Conservation (phyloP, 2,329 filamentous ascomycete genomes). For the Aspergillus fructus region DNA sequence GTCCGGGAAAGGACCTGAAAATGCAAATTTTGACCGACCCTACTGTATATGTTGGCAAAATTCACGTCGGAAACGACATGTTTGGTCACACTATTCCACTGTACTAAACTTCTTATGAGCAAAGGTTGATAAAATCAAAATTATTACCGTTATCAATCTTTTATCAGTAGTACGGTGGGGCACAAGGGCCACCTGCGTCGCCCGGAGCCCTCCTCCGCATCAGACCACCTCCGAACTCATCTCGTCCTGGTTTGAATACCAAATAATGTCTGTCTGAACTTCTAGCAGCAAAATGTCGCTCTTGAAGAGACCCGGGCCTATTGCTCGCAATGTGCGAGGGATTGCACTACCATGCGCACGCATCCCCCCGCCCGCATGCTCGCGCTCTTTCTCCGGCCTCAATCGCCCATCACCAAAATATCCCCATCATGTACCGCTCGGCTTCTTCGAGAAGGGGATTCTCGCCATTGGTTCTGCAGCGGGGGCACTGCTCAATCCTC, state of each 20-base stretch:
- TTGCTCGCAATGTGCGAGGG: constrained; percentile 13
- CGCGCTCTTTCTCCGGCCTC: constrained; percentile 71
- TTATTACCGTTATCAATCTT: constrained; percentile 14
- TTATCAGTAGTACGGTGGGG: constrained; percentile 20
- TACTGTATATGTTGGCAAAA: not conserved
- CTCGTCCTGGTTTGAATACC: not conserved
- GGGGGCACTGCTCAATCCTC: constrained; percentile 67
- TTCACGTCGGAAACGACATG: not conserved
- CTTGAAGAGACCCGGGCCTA: constrained; percentile 22
- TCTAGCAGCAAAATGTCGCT: constrained; percentile 28
- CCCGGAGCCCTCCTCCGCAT: constrained; percentile 16
- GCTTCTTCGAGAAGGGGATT: constrained; percentile 69
- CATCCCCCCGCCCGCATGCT: constrained; percentile 6
- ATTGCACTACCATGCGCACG: constrained; percentile 11
- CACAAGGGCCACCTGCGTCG: constrained; percentile 11
- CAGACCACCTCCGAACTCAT: constrained; percentile 15
- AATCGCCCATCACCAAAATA: constrained; percentile 85
- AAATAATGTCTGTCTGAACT: constrained; percentile 12
- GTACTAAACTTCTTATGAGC: not conserved
- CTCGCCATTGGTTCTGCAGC: constrained; percentile 65
- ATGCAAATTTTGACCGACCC: not conserved
- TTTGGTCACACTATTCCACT: not conserved
- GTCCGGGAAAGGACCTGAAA: not conserved
- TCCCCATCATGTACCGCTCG: constrained; percentile 88
- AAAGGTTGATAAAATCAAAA: not conserved